Evolutionary conservation across 345 rosid species (phyloP).

Genomic region (Cardamine resedifolia): DNA sequence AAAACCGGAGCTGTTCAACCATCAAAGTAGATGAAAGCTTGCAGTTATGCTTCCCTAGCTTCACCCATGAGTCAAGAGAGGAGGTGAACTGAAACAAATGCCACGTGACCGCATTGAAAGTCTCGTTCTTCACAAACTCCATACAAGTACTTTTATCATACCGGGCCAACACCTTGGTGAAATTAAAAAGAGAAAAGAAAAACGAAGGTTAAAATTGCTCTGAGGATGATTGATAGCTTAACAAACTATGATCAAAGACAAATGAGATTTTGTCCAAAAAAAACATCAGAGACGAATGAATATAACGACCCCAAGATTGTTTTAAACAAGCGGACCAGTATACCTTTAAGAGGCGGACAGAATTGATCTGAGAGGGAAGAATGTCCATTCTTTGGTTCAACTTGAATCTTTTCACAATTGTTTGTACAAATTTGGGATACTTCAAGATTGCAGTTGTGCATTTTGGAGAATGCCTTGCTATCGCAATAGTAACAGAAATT

Average conservation of each 20-base stretch:
- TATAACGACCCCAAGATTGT: neutral
- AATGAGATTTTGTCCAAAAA: neutral
- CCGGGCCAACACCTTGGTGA: conserved; percentile 65
- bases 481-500: conserved; percentile 60
- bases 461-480: conserved; percentile 89
- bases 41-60: conserved; percentile 67
- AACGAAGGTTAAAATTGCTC: conserved; percentile 10
- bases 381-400: conserved; percentile 43
- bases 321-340: neutral
- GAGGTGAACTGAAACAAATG: conserved; percentile 62
- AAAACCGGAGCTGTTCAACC: conserved; percentile 84
- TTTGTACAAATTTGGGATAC: conserved; percentile 68
- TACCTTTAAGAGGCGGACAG: conserved; percentile 75
- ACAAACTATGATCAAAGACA: neutral
- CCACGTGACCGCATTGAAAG: conserved; percentile 59
- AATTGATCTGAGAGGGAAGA: conserved; percentile 58
- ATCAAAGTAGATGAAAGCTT: conserved; percentile 64
- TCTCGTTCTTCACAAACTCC: conserved; percentile 54
- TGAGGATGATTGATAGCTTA: conserved; percentile 12
- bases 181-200: conserved; percentile 15
- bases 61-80: conserved; percentile 72
- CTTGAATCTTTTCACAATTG: conserved; percentile 60
- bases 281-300: neutral
- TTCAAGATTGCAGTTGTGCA: conserved; percentile 70
- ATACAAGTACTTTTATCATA: conserved; percentile 58